Percentiles rank a stretch among this genome's conserved stretches.
Conservation (phyloP, 2,329 filamentous ascomycete genomes). For the Thelonectria blattea region DNA sequence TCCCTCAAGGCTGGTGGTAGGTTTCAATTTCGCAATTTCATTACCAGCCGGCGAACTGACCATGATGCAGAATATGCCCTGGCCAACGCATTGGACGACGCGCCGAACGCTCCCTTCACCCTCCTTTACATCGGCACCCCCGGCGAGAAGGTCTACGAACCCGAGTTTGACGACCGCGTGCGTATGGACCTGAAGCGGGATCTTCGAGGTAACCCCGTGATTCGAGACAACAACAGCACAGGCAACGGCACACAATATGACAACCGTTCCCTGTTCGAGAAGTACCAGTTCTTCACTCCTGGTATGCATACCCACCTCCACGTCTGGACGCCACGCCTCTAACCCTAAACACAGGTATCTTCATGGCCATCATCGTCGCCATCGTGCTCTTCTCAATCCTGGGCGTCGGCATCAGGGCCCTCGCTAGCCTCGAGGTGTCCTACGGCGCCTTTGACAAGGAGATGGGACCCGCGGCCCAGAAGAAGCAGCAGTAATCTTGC, state of each 20-base stretch:
- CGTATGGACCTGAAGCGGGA: constrained; percentile 78
- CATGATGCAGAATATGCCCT: constrained; percentile 55
- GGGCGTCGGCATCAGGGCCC: constrained; percentile 76
- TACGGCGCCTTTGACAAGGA: constrained; percentile 98
- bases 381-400: constrained; percentile 79
- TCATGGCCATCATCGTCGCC: constrained; percentile 79
- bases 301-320: constrained; percentile 55
- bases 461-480: constrained; percentile 86
- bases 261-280: constrained; percentile 75
- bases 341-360: constrained; percentile 68
- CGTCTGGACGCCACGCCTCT: constrained; percentile 1
- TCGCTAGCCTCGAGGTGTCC: constrained; percentile 83
- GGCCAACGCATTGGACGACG: constrained; percentile 52
- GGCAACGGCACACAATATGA: constrained; percentile 32
- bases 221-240: constrained; percentile 47
- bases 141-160: constrained; percentile 63
- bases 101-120: constrained; percentile 64
- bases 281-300: constrained; percentile 92
- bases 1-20: constrained; percentile 57
- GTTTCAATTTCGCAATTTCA: constrained; percentile 16
- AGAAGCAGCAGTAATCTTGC: constrained; percentile 62
- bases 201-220: constrained; percentile 37
- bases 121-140: constrained; percentile 77
- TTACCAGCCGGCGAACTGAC: background rate
- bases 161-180: constrained; percentile 65